Percentiles rank a stretch among this genome's conserved stretches.
phyloP scores from a whole-genome alignment of 1,284 basidiomycete genomes.

The Dichomitus squalens region DNA sequence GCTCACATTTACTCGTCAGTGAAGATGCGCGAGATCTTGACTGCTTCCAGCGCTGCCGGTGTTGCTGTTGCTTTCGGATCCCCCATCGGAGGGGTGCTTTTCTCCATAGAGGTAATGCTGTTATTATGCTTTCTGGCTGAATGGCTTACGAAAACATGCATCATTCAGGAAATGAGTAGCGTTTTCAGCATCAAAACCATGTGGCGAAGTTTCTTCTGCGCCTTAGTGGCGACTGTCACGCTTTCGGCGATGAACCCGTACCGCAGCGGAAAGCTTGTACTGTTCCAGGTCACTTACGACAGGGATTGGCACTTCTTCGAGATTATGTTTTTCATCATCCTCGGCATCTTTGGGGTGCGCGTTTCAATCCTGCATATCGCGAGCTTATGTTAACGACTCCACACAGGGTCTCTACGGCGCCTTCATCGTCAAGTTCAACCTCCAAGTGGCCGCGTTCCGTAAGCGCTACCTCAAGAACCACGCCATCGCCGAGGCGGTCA shows the following conservation, averaged over 20 bases:
- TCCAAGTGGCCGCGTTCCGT: slow-evolving; percentile 94
- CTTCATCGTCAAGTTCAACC: slow-evolving; percentile 95
- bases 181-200: slow-evolving; percentile 97
- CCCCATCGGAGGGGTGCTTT: slow-evolving; percentile 96
- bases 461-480: slow-evolving; percentile 85
- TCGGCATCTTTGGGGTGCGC: slow-evolving; percentile 93
- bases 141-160: neutral
- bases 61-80: slow-evolving; percentile 97
- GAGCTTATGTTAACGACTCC: neutral
- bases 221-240: slow-evolving; percentile 94
- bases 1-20: slow-evolving; percentile 47
- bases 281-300: slow-evolving; percentile 93
- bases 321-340: slow-evolving; percentile 93
- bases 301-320: slow-evolving; percentile 99
- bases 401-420: slow-evolving; percentile 93
- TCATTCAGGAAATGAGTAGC: slow-evolving; percentile 91
- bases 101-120: slow-evolving; percentile 73
- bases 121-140: neutral
- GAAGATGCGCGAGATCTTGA: slow-evolving; percentile 95
- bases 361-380: neutral
- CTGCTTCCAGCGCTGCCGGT: slow-evolving; percentile 95
- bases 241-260: slow-evolving; percentile 97
- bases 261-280: slow-evolving; percentile 95
- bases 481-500: slow-evolving; percentile 88
- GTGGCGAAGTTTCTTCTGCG: slow-evolving; percentile 98